Base-by-base conservation (phyloP, 345 rosid species). In the Lumnitzera racemosa region DNA sequence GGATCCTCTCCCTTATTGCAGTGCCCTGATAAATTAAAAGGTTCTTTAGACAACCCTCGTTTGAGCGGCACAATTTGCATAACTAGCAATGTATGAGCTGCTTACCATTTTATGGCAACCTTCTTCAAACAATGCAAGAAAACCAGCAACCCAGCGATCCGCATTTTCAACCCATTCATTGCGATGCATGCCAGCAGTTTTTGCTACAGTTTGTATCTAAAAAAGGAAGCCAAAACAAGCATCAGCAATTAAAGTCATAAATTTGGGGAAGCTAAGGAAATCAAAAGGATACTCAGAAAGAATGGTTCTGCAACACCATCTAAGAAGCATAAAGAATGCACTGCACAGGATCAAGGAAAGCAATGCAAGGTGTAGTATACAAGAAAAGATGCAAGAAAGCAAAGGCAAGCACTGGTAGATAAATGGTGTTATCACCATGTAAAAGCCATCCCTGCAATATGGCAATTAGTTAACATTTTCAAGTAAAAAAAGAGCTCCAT, bases 101-200 rank as follows among this genome's bases (percentile, higher is more conserved):
- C 87, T 81, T 52, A 90, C 99, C 99, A 94, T 86, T 76, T 94
- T 94, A 72, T 94, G 99, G 70, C 90, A 94, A 59, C 99, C 86
- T 84, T 94, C 99, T 78, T 94, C 99, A 31, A 94, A 94, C 87
- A 90, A 88, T 78, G 90, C 99, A 10, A 94, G 88, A 65, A 94
- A 94, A 65, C 99, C 99, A 29, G 95, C 91, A n/a, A 94, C 99
- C 91, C 83, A 88, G 5, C 99, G 85, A 73, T 94, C 97, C 58
- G 99, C 99, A 70, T 94, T 94, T 78, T 86, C 97, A 50, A 94
- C 96, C 99, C 99, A 94, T 74, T 87, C 96, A 58, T 88, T 78
- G 51, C 85, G 89, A 47, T 76, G 83, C 78, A 78, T 71, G 15
- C 82, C 76, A 67, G 83, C 97, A 15, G 82, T 85, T 81, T 82